phyloP scores from a whole-genome alignment of 208 protist genomes.

The Leishmania major region DNA sequence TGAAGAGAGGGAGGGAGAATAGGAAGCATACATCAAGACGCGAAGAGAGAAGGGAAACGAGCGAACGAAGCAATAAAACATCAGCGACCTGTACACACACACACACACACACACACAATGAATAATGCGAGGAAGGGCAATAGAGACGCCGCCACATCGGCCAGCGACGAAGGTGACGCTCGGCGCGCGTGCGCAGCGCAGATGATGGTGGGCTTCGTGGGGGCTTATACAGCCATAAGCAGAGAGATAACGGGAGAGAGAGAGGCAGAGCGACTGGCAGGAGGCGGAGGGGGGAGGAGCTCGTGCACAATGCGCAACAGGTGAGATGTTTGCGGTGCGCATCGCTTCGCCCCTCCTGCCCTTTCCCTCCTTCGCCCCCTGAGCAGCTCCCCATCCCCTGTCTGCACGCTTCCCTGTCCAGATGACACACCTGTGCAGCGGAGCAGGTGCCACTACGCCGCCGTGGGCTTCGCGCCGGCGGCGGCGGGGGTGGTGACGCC shows the following conservation, averaged over 20 bases:
- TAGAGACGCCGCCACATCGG: background rate
- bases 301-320: background rate
- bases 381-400: no score
- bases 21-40: background rate
- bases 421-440: background rate
- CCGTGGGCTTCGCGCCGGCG: no score
- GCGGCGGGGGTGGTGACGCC: background rate
- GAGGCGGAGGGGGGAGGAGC: background rate
- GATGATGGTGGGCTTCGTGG: background rate
- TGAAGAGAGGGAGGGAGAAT: no score
- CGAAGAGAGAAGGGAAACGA: background rate
- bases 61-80: background rate
- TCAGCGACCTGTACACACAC: background rate
- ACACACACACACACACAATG: slow-evolving; percentile 3
- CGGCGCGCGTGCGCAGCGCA: background rate
- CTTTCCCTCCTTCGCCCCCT: no score
- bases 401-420: background rate
- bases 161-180: background rate
- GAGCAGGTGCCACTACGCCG: background rate
- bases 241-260: background rate
- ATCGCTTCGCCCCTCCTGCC: no score
- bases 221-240: background rate
- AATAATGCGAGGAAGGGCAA: background rate
- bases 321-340: no score
- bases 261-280: background rate